Conservation (phyloP, 345 rosid genomes). For the Moricandia moricandioides region DNA sequence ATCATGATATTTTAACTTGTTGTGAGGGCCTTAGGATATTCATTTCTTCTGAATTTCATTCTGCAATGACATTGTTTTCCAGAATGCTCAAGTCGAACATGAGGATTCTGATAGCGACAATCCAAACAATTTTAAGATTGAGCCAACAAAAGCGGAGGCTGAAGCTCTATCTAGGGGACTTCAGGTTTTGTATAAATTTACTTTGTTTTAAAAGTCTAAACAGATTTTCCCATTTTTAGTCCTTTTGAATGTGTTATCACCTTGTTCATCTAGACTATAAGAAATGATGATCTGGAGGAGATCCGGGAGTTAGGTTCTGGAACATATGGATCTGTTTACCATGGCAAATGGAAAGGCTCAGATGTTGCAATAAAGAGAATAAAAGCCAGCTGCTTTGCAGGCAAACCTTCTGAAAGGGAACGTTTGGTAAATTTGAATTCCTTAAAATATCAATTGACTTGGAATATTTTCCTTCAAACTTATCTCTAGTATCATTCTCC, state of each 20-base stretch:
- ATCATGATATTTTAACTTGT: constrained; percentile 18
- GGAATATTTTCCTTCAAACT: neutral
- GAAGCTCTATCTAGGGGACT: constrained; percentile 90
- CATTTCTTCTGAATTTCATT: constrained; percentile 31
- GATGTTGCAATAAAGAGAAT: constrained; percentile 98
- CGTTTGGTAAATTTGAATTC: constrained; percentile 48
- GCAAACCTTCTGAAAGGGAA: constrained; percentile 95
- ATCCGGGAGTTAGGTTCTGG: constrained; percentile 89
- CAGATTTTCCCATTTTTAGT: neutral
- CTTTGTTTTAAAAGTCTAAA: neutral
- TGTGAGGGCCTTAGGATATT: neutral
- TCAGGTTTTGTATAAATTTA: constrained; percentile 50
- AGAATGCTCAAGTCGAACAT: constrained; percentile 66
- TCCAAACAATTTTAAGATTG: constrained; percentile 60
- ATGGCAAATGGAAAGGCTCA: constrained; percentile 99
- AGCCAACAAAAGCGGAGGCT: constrained; percentile 91
- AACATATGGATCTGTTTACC: constrained; percentile 95
- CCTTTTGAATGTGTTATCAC: constrained; percentile 4
- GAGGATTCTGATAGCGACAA: constrained; percentile 71
- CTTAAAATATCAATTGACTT: neutral
- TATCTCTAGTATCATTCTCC: constrained; percentile 9
- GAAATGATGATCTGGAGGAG: constrained; percentile 93
- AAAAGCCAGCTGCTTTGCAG: constrained; percentile 99
- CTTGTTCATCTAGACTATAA: constrained; percentile 63
- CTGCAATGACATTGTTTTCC: constrained; percentile 20